phyloP scores from a whole-genome alignment of 2,329 filamentous ascomycete species.

The Colletotrichum sp. region DNA sequence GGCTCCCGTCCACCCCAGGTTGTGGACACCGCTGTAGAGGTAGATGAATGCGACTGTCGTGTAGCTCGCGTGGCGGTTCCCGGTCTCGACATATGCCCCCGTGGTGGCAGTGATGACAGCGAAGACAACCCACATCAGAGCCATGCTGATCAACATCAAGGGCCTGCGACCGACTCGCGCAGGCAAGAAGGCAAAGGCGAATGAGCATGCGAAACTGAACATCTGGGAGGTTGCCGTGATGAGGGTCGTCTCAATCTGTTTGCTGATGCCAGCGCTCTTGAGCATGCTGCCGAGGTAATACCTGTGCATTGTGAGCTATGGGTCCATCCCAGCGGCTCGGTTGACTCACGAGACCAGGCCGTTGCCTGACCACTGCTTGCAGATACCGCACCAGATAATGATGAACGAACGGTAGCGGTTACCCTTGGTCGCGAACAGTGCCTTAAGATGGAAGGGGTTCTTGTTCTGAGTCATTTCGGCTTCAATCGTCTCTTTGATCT shows the following conservation, averaged over 20 bases:
- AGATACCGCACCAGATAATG: constrained; percentile 46
- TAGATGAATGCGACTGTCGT: constrained; percentile 15
- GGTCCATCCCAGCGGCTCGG: background rate
- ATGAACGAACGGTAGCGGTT: constrained; percentile 40
- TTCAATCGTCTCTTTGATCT: constrained; percentile 39
- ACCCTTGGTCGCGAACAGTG: constrained; percentile 31
- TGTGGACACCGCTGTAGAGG: constrained; percentile 18
- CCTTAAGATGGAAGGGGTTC: constrained; percentile 24
- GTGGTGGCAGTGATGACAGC: constrained; percentile 9
- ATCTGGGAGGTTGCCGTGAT: constrained; percentile 20
- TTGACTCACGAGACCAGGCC: background rate
- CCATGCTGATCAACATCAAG: constrained; percentile 18
- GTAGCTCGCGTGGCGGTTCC: constrained; percentile 6
- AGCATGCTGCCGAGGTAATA: constrained; percentile 12
- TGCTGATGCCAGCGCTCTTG: constrained; percentile 16
- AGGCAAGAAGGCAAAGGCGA: constrained; percentile 12
- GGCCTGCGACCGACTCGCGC: constrained; percentile 17
- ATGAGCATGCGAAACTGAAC: constrained; percentile 18
- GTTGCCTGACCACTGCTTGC: constrained; percentile 40
- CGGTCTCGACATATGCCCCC: constrained; percentile 14
- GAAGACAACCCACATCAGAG: constrained; percentile 17
- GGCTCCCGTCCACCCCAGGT: constrained; percentile 18
- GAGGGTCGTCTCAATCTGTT: constrained; percentile 7
- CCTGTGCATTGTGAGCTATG: background rate
- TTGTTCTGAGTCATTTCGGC: constrained; percentile 39